Evolutionary conservation across 1,284 basidiomycete species (phyloP), one percentile per base, ranked within the genome.

Genomic region (Tremellales sp.): DNA sequence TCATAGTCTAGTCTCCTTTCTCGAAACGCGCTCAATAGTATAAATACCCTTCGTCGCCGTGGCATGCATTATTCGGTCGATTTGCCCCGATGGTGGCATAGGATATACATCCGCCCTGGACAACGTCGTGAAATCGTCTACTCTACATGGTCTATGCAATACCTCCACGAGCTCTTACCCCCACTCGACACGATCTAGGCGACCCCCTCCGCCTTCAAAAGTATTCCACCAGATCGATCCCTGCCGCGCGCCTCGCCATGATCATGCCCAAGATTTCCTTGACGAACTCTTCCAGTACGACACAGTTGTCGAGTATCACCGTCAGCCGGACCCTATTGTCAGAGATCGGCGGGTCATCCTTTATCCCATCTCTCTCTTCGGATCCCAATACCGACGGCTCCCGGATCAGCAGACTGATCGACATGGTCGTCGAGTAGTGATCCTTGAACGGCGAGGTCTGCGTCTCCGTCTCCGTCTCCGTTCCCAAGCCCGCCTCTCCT

Each of bases 281-380:
- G 60, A 97, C 85, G 50, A 86, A 85, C 73, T 98, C 94, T 72
- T 98, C 93, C 51, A 98, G 71, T 42, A 98, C 83, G 18, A 98
- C 90, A 22, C 93, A 85, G 65, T 98, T 97, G 70, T 98, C 95
- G 60, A 98, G 74, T 48, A 54, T 51, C 31, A 14, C 45, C 47
- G 49, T 53, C 40, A 56, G 22, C n/a, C n/a, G n/a, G n/a, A n/a
- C n/a, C n/a, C n/a, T n/a, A 6, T 42, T 53, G 41, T 49, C 40
- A n/a, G n/a, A 34, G 34, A 14, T 13, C 26, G 40, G 27, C 19
- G 21, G 28, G 57, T 47, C 43, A 68, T 65, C 34, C 2, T 50
- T 51, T 27, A 86, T 83, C 5, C 84, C 80, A 56, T 85, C 84
- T 47, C 39, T 85, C 36, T 10, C 5, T 14, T 48, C 35, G 16